Percentiles rank a stretch among this genome's conserved stretches.
Conservation (phyloP, 495 filamentous ascomycete genomes). For the Bathelium albidoporum region DNA sequence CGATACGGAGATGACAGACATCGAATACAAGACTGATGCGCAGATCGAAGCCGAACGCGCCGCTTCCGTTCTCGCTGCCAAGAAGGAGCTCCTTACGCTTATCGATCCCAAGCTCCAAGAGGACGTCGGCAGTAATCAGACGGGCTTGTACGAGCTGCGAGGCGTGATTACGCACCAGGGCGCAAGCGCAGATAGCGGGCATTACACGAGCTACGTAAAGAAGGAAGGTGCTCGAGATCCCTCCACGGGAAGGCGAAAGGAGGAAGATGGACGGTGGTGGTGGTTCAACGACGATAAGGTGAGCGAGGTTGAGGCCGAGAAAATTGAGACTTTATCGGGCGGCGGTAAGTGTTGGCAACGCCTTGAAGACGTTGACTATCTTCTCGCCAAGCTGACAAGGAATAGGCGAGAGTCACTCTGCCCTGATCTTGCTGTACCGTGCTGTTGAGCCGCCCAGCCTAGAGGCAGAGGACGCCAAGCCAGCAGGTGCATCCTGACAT, state of each 20-base stretch:
- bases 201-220: constrained; percentile 97
- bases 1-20: constrained; percentile 65
- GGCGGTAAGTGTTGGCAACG: constrained; percentile 52
- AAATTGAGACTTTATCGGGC: constrained; percentile 80
- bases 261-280: constrained; percentile 94
- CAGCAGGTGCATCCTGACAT: not conserved
- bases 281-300: constrained; percentile 99
- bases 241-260: constrained; percentile 56
- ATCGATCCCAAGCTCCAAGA: constrained; percentile 59
- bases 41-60: constrained; percentile 77
- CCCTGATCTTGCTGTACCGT: constrained; percentile 82
- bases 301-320: constrained; percentile 79
- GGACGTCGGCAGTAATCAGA: constrained; percentile 78
- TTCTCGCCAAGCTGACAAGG: not conserved
- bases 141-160: constrained; percentile 86
- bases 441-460: constrained; percentile 58
- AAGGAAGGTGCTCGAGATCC: constrained; percentile 61
- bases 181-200: constrained; percentile 89
- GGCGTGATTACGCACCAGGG: constrained; percentile 97
- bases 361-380: not conserved
- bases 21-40: constrained; percentile 83
- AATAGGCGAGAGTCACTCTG: constrained; percentile 83
- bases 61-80: constrained; percentile 59
- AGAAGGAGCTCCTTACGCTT: constrained; percentile 71
- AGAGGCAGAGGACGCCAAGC: constrained; percentile 28